These are phyloP conservation scores for Paraleonurus japonicus DNA, from an alignment of 257 asterid species.

Conservation along the genomic window DNA sequence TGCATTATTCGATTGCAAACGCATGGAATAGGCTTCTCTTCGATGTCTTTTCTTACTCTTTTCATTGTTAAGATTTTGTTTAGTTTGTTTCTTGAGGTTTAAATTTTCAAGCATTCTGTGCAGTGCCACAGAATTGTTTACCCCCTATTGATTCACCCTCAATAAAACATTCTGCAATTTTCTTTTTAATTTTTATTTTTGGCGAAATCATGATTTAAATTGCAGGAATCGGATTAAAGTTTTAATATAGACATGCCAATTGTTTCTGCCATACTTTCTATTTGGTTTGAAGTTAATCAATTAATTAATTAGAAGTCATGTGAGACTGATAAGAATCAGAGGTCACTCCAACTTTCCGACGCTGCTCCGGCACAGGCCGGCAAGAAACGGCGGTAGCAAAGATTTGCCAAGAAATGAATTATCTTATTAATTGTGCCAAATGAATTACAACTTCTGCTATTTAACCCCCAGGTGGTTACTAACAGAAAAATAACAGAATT, in stretches of 20 bases:
- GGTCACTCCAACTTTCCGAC: no score
- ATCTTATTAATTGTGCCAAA: no score
- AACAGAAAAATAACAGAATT: no score
- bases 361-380: no score
- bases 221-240: not conserved
- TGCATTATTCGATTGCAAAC: slow-evolving; percentile 35
- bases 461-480: no score
- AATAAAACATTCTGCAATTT: slow-evolving; percentile 23
- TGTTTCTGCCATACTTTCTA: not conserved
- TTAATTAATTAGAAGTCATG: not conserved
- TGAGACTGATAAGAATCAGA: no score
- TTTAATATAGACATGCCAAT: not conserved
- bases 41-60: slow-evolving; percentile 12
- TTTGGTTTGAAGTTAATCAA: not conserved
- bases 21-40: slow-evolving; percentile 26
- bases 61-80: slow-evolving; percentile 21
- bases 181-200: not conserved
- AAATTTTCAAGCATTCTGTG: slow-evolving; percentile 20
- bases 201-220: not conserved
- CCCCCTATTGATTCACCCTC: slow-evolving; percentile 16
- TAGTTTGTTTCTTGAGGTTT: slow-evolving; percentile 18
- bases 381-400: no score
- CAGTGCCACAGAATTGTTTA: slow-evolving; percentile 3
- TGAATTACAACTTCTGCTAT: no score
- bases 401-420: no score